Conservation (phyloP, 148 eudicot genomes). For the Dianthus caryophyllus region DNA sequence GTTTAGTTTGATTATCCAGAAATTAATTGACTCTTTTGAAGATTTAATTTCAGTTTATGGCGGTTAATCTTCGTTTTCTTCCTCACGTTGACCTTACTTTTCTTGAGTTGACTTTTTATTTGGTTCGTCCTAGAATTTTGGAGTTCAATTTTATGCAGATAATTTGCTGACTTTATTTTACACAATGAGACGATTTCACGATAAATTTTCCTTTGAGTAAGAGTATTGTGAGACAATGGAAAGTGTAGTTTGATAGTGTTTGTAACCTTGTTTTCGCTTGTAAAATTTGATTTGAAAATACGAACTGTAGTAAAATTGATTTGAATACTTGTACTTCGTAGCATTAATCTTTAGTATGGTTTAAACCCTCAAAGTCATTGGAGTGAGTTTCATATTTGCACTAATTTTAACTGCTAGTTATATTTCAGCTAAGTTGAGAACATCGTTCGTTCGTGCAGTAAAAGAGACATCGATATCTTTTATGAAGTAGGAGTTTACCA, state of each 20-base stretch:
- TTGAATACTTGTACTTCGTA: too few relatives aligned
- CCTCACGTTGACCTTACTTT: not conserved
- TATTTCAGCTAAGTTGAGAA: too few relatives aligned
- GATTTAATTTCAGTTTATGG: not conserved
- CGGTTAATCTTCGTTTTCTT: not conserved
- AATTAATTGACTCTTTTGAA: not conserved
- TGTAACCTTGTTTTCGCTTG: too few relatives aligned
- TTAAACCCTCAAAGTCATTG: not conserved
- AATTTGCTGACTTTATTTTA: not conserved
- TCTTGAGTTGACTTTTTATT: not conserved
- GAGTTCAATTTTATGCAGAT: not conserved
- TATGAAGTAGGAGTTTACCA: not conserved
- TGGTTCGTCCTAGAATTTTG: not conserved
- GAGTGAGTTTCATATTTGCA: not conserved
- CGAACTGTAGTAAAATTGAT: too few relatives aligned
- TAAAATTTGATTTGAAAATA: too few relatives aligned
- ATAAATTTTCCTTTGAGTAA: too few relatives aligned
- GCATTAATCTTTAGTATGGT: too few relatives aligned
- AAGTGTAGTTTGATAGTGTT: too few relatives aligned
- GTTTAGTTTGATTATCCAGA: not conserved
- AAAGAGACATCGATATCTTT: not conserved
- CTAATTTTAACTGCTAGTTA: not conserved
- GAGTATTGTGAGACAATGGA: too few relatives aligned
- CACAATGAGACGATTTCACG: too few relatives aligned
- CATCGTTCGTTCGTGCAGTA: too few relatives aligned